A percentile compares a stretch with the other conserved stretches of the same genome.
phyloP scores from a whole-genome alignment of 2,329 filamentous ascomycete species.

The Pseudocercospora fijiensis region DNA sequence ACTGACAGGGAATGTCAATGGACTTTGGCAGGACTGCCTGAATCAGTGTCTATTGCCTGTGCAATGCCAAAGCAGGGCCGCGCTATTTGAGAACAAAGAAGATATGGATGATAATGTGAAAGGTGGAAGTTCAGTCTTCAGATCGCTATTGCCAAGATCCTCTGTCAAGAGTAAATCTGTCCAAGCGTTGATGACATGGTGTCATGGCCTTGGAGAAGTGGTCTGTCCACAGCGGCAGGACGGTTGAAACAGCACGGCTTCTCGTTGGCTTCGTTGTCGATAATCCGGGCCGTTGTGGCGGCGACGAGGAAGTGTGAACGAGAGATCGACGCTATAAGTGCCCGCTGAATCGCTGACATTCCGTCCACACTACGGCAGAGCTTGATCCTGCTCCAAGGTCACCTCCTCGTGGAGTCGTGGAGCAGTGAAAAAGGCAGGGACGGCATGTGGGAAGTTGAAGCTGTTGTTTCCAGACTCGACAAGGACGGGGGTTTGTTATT shows the following conservation, averaged over 20 bases:
- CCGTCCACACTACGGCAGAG: neutral
- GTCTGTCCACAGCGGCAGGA: slow-evolving; percentile 2
- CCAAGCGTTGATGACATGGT: slow-evolving; percentile 9
- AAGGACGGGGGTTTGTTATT: neutral
- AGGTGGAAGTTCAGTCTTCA: neutral
- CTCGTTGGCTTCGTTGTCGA: slow-evolving; percentile 4
- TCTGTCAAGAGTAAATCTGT: slow-evolving; percentile 13
- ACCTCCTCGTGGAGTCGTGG: neutral
- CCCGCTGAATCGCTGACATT: neutral
- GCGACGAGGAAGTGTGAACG: neutral
- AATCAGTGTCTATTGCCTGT: neutral
- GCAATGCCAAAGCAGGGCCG: neutral
- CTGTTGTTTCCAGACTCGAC: neutral
- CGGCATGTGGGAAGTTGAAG: neutral
- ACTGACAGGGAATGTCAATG: neutral
- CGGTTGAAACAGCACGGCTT: slow-evolving; percentile 3
- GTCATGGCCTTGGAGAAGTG: slow-evolving; percentile 6
- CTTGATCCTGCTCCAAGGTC: neutral
- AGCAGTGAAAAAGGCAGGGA: neutral
- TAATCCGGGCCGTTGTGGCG: slow-evolving; percentile 14
- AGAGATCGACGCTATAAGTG: neutral
- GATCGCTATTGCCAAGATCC: slow-evolving; percentile 4
- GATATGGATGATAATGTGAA: neutral
- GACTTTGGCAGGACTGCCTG: neutral
- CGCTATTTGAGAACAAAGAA: neutral